Conservation (phyloP, 2,329 filamentous ascomycete genomes). For the Drechslera avenae region DNA sequence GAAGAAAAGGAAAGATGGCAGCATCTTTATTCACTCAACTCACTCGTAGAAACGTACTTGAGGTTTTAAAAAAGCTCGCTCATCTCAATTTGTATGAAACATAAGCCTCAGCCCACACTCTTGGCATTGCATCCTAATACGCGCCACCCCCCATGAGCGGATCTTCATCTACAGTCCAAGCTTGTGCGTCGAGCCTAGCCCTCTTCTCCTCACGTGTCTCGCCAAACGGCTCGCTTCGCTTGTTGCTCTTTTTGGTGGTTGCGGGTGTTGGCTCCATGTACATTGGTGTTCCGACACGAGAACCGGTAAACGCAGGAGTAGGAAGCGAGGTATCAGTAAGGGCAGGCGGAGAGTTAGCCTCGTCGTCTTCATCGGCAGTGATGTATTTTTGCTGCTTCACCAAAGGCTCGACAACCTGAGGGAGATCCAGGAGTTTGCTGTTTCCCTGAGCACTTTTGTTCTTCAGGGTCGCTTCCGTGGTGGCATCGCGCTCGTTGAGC, state of each 20-base stretch:
- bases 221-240: slow-evolving; percentile 7
- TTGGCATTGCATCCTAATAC: too few species aligned
- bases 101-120: too few species aligned
- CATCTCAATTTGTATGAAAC: too few species aligned
- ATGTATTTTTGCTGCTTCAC: too few species aligned
- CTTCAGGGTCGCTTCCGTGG: too few species aligned
- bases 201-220: slow-evolving; percentile 21
- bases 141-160: background rate
- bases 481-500: slow-evolving; percentile 19
- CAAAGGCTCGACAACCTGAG: too few species aligned
- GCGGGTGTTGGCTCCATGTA: background rate
- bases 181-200: slow-evolving; percentile 13
- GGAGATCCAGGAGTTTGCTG: too few species aligned
- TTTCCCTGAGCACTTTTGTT: too few species aligned
- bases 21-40: too few species aligned
- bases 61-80: too few species aligned
- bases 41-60: too few species aligned
- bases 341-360: slow-evolving; percentile 27
- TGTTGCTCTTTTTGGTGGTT: slow-evolving; percentile 8
- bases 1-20: too few species aligned
- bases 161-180: slow-evolving; percentile 8
- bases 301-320: slow-evolving; percentile 28
- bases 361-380: slow-evolving; percentile 18
- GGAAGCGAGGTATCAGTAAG: slow-evolving; percentile 35
- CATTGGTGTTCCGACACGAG: slow-evolving; percentile 32